Conservation (phyloP, 139 green algal species). For the Spirogloea muscicola region DNA sequence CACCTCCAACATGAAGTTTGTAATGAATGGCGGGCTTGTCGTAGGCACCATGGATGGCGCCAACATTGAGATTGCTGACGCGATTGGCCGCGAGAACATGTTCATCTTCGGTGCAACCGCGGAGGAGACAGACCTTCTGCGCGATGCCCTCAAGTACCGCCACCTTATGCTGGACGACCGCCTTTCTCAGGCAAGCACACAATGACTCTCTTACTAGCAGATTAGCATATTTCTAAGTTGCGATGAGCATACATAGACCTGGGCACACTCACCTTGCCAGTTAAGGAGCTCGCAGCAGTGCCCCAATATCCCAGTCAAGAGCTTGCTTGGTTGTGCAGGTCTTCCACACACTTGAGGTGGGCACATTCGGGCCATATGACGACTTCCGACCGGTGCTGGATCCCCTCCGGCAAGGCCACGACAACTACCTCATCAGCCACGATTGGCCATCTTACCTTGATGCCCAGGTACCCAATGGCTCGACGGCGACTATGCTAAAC, state of each 20-base stretch:
- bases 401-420: constrained; percentile 56
- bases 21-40: constrained; percentile 94
- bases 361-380: constrained; percentile 87
- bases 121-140: constrained; percentile 57
- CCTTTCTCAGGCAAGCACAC: constrained; percentile 19
- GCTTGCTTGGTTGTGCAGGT: constrained; percentile 47
- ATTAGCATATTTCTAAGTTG: not conserved
- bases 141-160: constrained; percentile 29
- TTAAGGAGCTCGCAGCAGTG: not conserved
- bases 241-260: not conserved
- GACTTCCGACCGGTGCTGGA: constrained; percentile 87
- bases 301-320: not conserved
- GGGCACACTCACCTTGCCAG: not conserved
- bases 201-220: not conserved
- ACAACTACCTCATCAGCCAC: constrained; percentile 50
- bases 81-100: constrained; percentile 75
- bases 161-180: constrained; percentile 34
- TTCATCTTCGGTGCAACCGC: constrained; percentile 80
- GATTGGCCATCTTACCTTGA: constrained; percentile 56
- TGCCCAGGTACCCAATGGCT: constrained; percentile 46
- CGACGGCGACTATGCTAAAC: too few relatives aligned
- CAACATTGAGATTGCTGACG: constrained; percentile 97
- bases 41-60: constrained; percentile 94
- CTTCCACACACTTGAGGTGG: constrained; percentile 71
- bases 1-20: constrained; percentile 99